Evolutionary conservation across 2,329 filamentous ascomycete species (phyloP).

Genomic region (Elsinoe necatrix): DNA sequence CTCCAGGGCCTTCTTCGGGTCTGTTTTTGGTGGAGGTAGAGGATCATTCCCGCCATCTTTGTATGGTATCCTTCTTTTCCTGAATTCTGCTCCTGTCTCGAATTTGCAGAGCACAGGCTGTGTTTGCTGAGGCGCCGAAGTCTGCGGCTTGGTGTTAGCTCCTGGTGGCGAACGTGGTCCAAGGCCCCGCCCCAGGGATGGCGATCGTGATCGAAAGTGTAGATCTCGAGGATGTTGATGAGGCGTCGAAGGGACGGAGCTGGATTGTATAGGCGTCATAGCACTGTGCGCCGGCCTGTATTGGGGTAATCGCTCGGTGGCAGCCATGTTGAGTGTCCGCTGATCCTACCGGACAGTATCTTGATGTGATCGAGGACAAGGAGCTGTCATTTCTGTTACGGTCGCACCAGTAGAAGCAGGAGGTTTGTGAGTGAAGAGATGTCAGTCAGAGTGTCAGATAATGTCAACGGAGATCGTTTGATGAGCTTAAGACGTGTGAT

Average conservation of each 20-base stretch:
- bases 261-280: slow-evolving; percentile 57
- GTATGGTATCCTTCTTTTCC: slow-evolving; percentile 83
- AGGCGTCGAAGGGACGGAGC: slow-evolving; percentile 86
- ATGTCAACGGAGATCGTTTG: slow-evolving; percentile 7
- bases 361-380: slow-evolving; percentile 1
- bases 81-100: slow-evolving; percentile 76
- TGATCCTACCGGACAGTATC: slow-evolving; percentile 15
- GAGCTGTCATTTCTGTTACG: slow-evolving; percentile 11
- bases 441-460: neutral
- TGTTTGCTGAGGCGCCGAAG: slow-evolving; percentile 55
- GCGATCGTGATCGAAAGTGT: slow-evolving; percentile 67
- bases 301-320: slow-evolving; percentile 15
- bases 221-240: slow-evolving; percentile 80
- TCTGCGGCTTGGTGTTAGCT: slow-evolving; percentile 69
- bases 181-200: slow-evolving; percentile 65
- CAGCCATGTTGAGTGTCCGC: slow-evolving; percentile 17
- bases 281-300: slow-evolving; percentile 21
- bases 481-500: neutral
- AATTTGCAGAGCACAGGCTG: slow-evolving; percentile 64
- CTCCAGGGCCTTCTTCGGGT: slow-evolving; percentile 61
- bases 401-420: neutral
- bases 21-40: slow-evolving; percentile 60
- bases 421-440: neutral
- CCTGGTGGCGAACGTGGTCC: slow-evolving; percentile 80
- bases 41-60: slow-evolving; percentile 67